phyloP scores from a whole-genome alignment of 2,329 filamentous ascomycete genomes.

The Capronia epimyces region DNA sequence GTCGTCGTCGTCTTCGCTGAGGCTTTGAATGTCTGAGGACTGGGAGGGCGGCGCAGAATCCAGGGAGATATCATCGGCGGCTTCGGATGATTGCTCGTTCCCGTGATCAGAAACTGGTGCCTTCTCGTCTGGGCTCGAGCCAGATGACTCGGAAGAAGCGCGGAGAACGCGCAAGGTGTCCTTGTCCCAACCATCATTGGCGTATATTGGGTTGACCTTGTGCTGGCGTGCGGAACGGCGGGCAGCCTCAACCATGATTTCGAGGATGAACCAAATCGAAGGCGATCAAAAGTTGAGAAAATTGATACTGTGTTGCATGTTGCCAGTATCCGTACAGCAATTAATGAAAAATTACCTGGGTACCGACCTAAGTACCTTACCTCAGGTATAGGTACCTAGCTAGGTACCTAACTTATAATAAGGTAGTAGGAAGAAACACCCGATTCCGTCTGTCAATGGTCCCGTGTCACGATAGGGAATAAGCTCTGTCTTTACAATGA shows the following conservation, averaged over 20 bases:
- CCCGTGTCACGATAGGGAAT: no score
- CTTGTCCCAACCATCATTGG: constrained; percentile 25
- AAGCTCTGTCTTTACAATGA: no score
- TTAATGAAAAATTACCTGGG: background rate
- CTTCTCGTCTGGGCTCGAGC: constrained; percentile 15
- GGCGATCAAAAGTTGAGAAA: no score
- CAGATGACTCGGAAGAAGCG: constrained; percentile 22
- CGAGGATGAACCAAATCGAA: no score
- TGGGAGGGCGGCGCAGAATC: constrained; percentile 1
- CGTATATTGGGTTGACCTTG: constrained; percentile 25
- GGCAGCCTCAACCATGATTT: constrained; percentile 10
- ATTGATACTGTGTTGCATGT: no score
- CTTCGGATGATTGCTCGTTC: background rate
- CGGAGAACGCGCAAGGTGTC: constrained; percentile 22
- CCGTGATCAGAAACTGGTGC: background rate
- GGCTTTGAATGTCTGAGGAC: constrained; percentile 11
- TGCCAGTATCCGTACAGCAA: no score
- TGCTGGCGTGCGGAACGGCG: constrained; percentile 27
- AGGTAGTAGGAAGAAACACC: no score
- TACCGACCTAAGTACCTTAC: no score
- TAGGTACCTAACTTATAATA: no score
- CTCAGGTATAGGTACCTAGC: no score
- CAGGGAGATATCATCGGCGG: background rate
- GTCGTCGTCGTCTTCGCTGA: constrained; percentile 11
- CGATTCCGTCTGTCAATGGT: no score